These are phyloP conservation scores for Penicillium sp. DNA, from an alignment of 2,329 filamentous ascomycete genomes.

Conservation along the genomic window DNA sequence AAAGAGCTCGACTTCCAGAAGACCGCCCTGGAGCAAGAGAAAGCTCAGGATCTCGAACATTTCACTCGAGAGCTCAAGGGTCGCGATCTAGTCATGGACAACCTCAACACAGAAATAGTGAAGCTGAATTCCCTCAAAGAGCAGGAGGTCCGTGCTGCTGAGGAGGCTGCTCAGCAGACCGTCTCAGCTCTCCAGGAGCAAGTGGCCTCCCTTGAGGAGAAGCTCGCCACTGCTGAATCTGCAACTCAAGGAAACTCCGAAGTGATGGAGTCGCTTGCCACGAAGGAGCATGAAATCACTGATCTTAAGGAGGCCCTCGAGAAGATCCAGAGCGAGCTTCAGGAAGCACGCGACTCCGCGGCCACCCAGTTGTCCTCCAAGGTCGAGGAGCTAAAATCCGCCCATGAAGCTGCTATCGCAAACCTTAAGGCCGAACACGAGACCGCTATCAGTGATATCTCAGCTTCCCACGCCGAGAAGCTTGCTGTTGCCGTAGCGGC, in stretches of 20 bases:
- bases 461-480: conserved; percentile 34
- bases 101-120: conserved; percentile 39
- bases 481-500: conserved; percentile 33
- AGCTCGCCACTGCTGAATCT: conserved; percentile 34
- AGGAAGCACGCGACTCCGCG: conserved; percentile 25
- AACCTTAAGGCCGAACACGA: conserved; percentile 32
- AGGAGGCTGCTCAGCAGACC: conserved; percentile 32
- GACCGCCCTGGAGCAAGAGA: conserved; percentile 31
- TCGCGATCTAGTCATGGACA: conserved; percentile 38
- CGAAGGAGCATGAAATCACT: conserved; percentile 38
- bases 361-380: conserved; percentile 23
- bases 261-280: conserved; percentile 28
- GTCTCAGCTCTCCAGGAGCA: conserved; percentile 34
- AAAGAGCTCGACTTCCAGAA: conserved; percentile 33
- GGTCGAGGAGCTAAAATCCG: conserved; percentile 28
- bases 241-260: conserved; percentile 25
- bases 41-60: conserved; percentile 31
- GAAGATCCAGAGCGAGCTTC: conserved; percentile 34
- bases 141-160: conserved; percentile 34
- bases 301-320: conserved; percentile 35
- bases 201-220: conserved; percentile 34
- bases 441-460: conserved; percentile 23
- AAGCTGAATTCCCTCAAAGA: conserved; percentile 37
- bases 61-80: conserved; percentile 36
- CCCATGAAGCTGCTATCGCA: conserved; percentile 31